phyloP scores from a whole-genome alignment of 192 early-diverging fungal genomes.

The Backusella westeae region DNA sequence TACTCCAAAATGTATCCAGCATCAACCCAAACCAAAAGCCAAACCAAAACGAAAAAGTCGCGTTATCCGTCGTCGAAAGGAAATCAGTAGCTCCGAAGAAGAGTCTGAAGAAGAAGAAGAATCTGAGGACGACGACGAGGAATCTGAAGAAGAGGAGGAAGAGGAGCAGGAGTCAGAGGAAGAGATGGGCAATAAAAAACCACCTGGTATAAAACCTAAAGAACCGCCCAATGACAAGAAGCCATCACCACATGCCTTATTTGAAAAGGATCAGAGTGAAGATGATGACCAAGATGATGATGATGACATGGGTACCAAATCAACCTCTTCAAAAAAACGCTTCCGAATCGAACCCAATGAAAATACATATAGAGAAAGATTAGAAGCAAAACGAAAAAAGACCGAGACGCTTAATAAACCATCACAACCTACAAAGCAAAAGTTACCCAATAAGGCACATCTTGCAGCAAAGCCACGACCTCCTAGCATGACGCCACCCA shows the following conservation, averaged over 20 bases:
- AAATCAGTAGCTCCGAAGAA: conserved; percentile 3
- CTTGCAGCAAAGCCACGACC: neutral
- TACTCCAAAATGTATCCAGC: conserved; percentile 9
- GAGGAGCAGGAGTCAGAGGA: conserved; percentile 19
- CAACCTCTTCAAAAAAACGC: neutral
- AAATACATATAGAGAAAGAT: conserved; percentile 2
- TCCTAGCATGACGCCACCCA: neutral
- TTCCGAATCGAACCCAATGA: neutral
- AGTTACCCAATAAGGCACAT: conserved; percentile 31
- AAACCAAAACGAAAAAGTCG: neutral
- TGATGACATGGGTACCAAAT: conserved; percentile 25
- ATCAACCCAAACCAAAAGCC: conserved; percentile 10
- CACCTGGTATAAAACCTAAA: neutral
- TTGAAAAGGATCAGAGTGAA: conserved; percentile 15
- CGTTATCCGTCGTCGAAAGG: neutral
- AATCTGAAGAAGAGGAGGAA: conserved; percentile 1
- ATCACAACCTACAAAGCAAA: conserved; percentile 9
- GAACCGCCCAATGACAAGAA: neutral
- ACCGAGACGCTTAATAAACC: too few species aligned
- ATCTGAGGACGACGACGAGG: conserved; percentile 12
- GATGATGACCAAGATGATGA: conserved; percentile 13
- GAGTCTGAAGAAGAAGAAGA: neutral
- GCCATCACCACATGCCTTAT: conserved; percentile 1
- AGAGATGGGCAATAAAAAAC: neutral
- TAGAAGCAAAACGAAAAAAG: conserved; percentile 22